These are phyloP conservation scores for Waitea zeae DNA, from an alignment of 1,284 basidiomycete species.

Conservation along the genomic window DNA sequence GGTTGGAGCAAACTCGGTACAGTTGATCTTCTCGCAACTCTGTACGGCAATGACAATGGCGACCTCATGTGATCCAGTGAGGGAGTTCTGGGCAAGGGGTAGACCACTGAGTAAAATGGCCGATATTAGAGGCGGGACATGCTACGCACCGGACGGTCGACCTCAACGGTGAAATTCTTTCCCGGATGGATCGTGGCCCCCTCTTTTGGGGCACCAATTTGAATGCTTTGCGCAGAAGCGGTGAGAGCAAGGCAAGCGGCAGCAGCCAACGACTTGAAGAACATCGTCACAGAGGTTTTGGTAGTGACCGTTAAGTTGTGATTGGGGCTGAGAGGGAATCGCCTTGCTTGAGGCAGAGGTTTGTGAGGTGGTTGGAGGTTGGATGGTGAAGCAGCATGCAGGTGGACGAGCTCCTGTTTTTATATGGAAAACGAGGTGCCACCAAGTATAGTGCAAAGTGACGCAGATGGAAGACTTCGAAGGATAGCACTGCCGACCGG, in stretches of 20 bases:
- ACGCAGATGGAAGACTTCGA: too few relatives aligned
- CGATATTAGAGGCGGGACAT: background rate
- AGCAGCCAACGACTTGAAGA: slow-evolving; percentile 10
- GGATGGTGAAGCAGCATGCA: too few relatives aligned
- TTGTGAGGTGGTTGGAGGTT: too few relatives aligned
- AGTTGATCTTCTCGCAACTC: slow-evolving; percentile 17
- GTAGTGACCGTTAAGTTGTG: too few relatives aligned
- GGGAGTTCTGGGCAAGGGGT: slow-evolving; percentile 15
- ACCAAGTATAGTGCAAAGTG: too few relatives aligned
- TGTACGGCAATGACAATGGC: slow-evolving; percentile 23
- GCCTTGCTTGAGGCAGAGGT: too few relatives aligned
- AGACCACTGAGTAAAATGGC: background rate
- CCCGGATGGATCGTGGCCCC: slow-evolving; percentile 18
- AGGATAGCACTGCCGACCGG: too few relatives aligned
- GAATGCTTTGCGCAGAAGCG: slow-evolving; percentile 21
- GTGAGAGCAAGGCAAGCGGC: slow-evolving; percentile 10
- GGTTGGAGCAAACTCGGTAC: slow-evolving; percentile 9
- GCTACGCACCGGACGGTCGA: slow-evolving; percentile 24
- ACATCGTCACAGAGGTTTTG: too few relatives aligned
- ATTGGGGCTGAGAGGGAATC: too few relatives aligned
- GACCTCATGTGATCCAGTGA: slow-evolving; percentile 22
- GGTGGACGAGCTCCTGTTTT: too few relatives aligned
- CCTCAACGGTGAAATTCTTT: slow-evolving; percentile 19
- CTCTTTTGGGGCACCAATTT: slow-evolving; percentile 19
- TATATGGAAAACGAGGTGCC: too few relatives aligned